These are phyloP conservation scores for Hypoxylon rubiginosum DNA, from an alignment of 2,329 filamentous ascomycete species.

Conservation along the genomic window DNA sequence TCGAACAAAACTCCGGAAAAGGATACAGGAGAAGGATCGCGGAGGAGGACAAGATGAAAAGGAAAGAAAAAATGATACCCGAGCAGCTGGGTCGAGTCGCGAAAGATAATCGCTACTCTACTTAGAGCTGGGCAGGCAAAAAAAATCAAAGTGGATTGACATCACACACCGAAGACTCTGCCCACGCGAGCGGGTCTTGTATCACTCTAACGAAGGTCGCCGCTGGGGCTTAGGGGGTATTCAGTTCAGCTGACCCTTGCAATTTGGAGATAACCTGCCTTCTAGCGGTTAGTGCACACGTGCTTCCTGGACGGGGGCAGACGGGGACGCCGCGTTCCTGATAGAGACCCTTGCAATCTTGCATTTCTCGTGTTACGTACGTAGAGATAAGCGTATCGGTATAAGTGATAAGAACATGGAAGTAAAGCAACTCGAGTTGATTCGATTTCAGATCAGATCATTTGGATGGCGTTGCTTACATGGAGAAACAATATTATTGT, in stretches of 20 bases:
- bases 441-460: background rate
- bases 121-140: slow-evolving; percentile 12
- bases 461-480: background rate
- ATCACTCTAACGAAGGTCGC: background rate
- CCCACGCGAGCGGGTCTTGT: background rate
- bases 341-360: slow-evolving; percentile 15
- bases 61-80: slow-evolving; percentile 5
- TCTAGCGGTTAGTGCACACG: slow-evolving; percentile 28
- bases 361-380: slow-evolving; percentile 17
- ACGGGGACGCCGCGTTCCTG: slow-evolving; percentile 24
- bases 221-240: background rate
- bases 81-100: slow-evolving; percentile 8
- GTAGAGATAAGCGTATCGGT: slow-evolving; percentile 16
- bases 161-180: slow-evolving; percentile 29
- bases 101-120: slow-evolving; percentile 19
- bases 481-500: too few relatives aligned
- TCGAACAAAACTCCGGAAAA: background rate
- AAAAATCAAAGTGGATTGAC: slow-evolving; percentile 31
- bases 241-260: slow-evolving; percentile 16
- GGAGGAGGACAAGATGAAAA: background rate
- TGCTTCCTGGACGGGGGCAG: slow-evolving; percentile 14
- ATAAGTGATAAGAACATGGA: background rate
- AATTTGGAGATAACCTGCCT: slow-evolving; percentile 28
- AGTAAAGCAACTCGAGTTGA: background rate
- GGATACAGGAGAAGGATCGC: background rate